These are phyloP conservation scores for Aspergillus tubingensis DNA, from an alignment of 2,329 filamentous ascomycete genomes.

Conservation along the genomic window DNA sequence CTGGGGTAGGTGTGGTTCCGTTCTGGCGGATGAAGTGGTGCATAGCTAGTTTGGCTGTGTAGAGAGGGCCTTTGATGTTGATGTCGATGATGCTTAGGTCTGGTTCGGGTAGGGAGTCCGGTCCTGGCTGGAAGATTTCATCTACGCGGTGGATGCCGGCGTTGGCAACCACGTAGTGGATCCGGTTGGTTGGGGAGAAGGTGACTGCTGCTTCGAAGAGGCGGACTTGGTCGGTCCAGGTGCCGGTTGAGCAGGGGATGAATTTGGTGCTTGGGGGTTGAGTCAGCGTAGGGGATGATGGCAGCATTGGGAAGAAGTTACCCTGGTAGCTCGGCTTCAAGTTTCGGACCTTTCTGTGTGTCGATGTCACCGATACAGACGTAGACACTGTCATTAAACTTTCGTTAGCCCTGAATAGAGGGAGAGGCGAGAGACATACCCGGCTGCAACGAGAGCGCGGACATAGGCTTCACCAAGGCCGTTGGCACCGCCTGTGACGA, in stretches of 20 bases:
- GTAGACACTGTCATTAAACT: background rate
- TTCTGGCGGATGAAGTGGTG: slow-evolving; percentile 42
- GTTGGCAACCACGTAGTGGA: slow-evolving; percentile 37
- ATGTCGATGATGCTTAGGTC: slow-evolving; percentile 42
- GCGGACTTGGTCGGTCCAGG: slow-evolving; percentile 35
- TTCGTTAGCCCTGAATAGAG: background rate
- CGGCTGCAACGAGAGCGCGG: slow-evolving; percentile 1
- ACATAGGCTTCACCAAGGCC: slow-evolving; percentile 10
- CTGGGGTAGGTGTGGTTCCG: slow-evolving; percentile 22
- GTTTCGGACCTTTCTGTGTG: slow-evolving; percentile 17
- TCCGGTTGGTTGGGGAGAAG: slow-evolving; percentile 28
- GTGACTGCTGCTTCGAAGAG: slow-evolving; percentile 30
- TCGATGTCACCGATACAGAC: slow-evolving; percentile 27
- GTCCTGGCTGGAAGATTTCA: slow-evolving; percentile 28
- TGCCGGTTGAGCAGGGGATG: slow-evolving; percentile 32
- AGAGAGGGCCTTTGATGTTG: slow-evolving; percentile 46
- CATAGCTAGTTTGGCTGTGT: slow-evolving; percentile 50
- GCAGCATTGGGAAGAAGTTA: background rate
- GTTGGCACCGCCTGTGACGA: slow-evolving; percentile 27
- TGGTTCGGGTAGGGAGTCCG: slow-evolving; percentile 26
- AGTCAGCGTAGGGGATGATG: background rate
- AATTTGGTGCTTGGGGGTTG: slow-evolving; percentile 24
- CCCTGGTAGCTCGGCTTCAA: slow-evolving; percentile 25
- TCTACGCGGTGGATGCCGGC: slow-evolving; percentile 35
- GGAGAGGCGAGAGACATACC: background rate